phyloP scores from a whole-genome alignment of 1,139 yeast genomes.

The Petasospora rhodanensis region DNA sequence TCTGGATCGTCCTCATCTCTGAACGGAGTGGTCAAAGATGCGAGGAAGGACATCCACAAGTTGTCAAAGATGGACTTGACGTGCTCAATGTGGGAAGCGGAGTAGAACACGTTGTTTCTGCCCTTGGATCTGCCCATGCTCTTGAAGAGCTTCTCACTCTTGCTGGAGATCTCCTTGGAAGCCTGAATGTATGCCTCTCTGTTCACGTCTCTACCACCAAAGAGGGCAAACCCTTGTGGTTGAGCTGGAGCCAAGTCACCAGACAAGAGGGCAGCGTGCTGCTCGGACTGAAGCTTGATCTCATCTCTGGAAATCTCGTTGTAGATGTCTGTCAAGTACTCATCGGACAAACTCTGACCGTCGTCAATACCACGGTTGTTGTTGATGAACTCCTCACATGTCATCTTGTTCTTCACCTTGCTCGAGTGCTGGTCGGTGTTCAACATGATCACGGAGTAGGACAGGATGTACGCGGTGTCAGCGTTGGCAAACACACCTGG shows the following conservation, averaged over 20 bases:
- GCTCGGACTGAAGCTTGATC: slow-evolving; percentile 88
- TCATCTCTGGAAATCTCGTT: slow-evolving; percentile 78
- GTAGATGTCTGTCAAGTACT: slow-evolving; percentile 62
- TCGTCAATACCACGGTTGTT: slow-evolving; percentile 95
- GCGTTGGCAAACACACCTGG: slow-evolving; percentile 85
- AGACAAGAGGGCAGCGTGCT: slow-evolving; percentile 82
- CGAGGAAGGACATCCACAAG: slow-evolving; percentile 94
- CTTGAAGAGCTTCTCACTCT: slow-evolving; percentile 82
- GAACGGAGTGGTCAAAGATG: slow-evolving; percentile 91
- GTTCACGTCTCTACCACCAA: slow-evolving; percentile 70
- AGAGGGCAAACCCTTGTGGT: slow-evolving; percentile 51
- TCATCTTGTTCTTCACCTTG: slow-evolving; percentile 82
- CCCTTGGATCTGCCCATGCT: slow-evolving; percentile 50
- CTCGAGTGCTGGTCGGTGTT: slow-evolving; percentile 93
- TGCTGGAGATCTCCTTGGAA: slow-evolving; percentile 83
- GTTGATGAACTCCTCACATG: slow-evolving; percentile 75
- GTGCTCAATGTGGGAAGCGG: slow-evolving; percentile 81
- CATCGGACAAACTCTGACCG: slow-evolving; percentile 77
- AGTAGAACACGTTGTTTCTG: slow-evolving; percentile 31
- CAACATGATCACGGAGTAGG: slow-evolving; percentile 88
- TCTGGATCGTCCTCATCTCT: slow-evolving; percentile 82
- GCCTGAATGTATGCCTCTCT: slow-evolving; percentile 91
- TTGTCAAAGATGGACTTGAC: slow-evolving; percentile 92
- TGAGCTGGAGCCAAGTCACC: slow-evolving; percentile 47
- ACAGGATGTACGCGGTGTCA: slow-evolving; percentile 87